Conservation (phyloP, 2,329 filamentous ascomycete genomes). For the Claviceps sp. region DNA sequence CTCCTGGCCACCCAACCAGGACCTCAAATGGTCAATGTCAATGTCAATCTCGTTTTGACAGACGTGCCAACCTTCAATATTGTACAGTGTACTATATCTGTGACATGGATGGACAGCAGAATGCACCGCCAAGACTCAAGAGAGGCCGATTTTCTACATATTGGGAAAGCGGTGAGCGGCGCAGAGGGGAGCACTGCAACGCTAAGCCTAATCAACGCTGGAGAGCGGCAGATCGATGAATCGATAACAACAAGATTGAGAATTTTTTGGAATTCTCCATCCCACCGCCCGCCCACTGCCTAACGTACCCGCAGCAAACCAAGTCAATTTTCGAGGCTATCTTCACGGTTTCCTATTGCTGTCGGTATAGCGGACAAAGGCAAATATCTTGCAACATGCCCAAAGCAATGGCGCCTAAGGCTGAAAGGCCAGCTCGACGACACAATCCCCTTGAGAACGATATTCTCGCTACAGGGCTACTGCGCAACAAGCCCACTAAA, state of each 20-base stretch:
- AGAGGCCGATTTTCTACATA: not conserved
- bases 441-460: constrained; percentile 92
- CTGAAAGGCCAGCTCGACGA: constrained; percentile 47
- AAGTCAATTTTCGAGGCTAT: not conserved
- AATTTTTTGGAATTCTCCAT: constrained; percentile 19
- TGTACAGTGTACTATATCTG: too few species aligned
- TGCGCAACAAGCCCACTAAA: constrained; percentile 65
- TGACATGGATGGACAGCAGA: too few species aligned
- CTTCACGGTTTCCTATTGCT: not conserved
- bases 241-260: constrained; percentile 10
- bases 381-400: constrained; percentile 47
- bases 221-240: constrained; percentile 28
- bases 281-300: constrained; percentile 4
- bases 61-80: not conserved
- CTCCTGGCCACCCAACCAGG: not conserved
- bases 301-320: not conserved
- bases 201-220: constrained; percentile 16
- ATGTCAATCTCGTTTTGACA: too few species aligned
- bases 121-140: too few species aligned
- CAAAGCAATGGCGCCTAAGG: constrained; percentile 53
- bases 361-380: not conserved
- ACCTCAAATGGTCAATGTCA: not conserved
- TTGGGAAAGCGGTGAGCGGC: constrained; percentile 20
- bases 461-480: constrained; percentile 53
- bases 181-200: not conserved